Base-by-base conservation (phyloP, 148 eudicot genomes). In the Vaccinium vitisidaea region DNA sequence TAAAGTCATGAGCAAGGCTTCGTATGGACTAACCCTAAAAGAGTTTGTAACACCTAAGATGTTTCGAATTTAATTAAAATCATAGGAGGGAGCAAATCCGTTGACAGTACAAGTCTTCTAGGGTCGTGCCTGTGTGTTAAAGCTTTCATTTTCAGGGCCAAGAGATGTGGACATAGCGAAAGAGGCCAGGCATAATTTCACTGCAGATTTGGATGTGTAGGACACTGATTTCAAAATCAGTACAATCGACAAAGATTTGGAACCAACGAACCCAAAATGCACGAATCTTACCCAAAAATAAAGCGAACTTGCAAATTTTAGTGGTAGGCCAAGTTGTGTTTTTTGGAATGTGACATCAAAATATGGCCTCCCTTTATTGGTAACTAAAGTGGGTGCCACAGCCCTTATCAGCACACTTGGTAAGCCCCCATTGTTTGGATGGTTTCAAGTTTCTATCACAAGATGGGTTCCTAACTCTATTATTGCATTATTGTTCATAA, bases 241-340 rank as follows among this genome's bases (percentile, higher is more conserved):
- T n/a, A 49, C 7, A n/a, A 52, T 23, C 61, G 80, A 77, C 59
- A 77, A 18, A 77, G 61, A 77, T 25, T 77, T 12, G 80, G 59
- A 49, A 54, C 27, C 18, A 50, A 52, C 32, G 52, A 52, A 49
- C 58, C 32, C 18, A 76, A 76, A 69, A 71, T 48, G 46, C 46
- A 43, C 0, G 55, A 76, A 3, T 8, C 79, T 10, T 10, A 19
- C 79, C 55, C 55, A 43, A 46, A 46, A 75, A 76, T 43, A 43
- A 49, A n/a, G 79, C 6, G 19, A 76, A 76, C 79, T 76, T 76
- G 49, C 25, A 49, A 65, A 9, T 76, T 21, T 15, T 76, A 49
- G 32, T 76, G 32, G 79, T 76, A 76, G 79, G 55, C 55, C 79
- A 46, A 43, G 16, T 49, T 48, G 16, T n/a, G 56, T 19, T 76